These are phyloP conservation scores for Perkinsus marinus DNA, from an alignment of 169 alveolate species.

Conservation along the genomic window DNA sequence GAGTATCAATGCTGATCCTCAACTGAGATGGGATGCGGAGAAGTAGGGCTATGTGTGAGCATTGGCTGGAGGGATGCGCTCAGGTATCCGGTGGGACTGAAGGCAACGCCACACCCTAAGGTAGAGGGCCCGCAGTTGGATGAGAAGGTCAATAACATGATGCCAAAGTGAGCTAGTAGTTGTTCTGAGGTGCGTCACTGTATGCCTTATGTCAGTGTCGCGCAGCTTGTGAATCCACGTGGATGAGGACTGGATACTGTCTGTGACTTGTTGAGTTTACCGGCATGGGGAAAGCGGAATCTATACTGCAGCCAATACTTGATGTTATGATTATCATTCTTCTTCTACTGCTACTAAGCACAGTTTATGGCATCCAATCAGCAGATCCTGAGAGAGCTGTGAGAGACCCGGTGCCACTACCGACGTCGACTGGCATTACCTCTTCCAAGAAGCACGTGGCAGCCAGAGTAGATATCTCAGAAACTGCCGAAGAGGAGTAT, in stretches of 20 bases:
- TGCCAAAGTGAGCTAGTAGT: not conserved
- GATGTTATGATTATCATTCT: too few relatives aligned
- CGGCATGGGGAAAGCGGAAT: not conserved
- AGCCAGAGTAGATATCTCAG: not conserved
- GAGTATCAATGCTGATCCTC: not conserved
- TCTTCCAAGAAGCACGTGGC: not conserved
- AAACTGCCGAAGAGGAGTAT: not conserved
- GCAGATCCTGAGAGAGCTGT: not conserved
- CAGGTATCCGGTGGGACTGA: not conserved
- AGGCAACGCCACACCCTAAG: not conserved
- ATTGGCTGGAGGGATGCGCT: not conserved
- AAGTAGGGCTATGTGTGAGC: not conserved
- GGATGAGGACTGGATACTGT: too few relatives aligned
- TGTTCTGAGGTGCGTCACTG: too few relatives aligned
- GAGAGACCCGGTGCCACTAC: not conserved
- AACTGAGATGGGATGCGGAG: not conserved
- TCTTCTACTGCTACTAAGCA: not conserved
- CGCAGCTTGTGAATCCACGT: too few relatives aligned
- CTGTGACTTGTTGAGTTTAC: not conserved
- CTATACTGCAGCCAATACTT: too few relatives aligned
- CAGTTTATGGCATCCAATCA: not conserved
- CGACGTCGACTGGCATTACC: not conserved
- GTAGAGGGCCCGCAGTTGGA: not conserved
- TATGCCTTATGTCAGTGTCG: too few relatives aligned
- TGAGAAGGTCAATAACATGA: not conserved